Base-by-base conservation (phyloP, 1,139 yeast species). In the Taphrina betulina region DNA sequence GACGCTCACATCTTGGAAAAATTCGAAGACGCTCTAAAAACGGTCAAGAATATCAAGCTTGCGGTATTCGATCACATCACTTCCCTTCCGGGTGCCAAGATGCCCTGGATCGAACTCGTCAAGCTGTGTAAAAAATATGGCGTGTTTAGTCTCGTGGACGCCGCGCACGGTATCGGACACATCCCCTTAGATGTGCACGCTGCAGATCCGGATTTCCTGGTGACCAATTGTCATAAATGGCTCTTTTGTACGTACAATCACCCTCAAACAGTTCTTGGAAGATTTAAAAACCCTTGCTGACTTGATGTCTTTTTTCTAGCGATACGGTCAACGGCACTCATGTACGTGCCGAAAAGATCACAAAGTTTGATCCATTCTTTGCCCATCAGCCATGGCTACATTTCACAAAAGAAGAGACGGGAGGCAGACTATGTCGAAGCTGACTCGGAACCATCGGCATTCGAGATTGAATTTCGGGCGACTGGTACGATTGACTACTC, bases 141-240 rank as follows among this genome's bases (percentile, higher is more conserved):
- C 7, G 78, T 79, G 4, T 63, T 81, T 43, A 79, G 87, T 2
- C 68, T 82, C 41, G 75, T 85, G 29, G 94, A 85, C 65, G 92
- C 84, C 10, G 89, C 92, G 2, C 92, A 85, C 66, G 78, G 81
- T 0, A 72, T 79, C 35, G 92, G 92, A 0, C 69, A 80, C 53
- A 64, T 80, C 8, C 77, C 77, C 1, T 62, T 82, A 20, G 73
- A 78, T 57, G 65, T 83, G 52, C 63, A 65, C 0, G 64, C 66
- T 1, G 68, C 78, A 19, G 65, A 73, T 53, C 87, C 90, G 0
- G 89, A 83, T 64, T 83, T 81, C 65, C 78, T 75, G 63, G 75
- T 78, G 14, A 71, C 84, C 37, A 84, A 83, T 64, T 70, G 83
- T 31, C 90, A 85, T 72, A 85, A 85, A 65, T 84, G 92, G 92